These are phyloP conservation scores for Dryas drummondii DNA, from an alignment of 306 rosid genomes.

Conservation along the genomic window DNA sequence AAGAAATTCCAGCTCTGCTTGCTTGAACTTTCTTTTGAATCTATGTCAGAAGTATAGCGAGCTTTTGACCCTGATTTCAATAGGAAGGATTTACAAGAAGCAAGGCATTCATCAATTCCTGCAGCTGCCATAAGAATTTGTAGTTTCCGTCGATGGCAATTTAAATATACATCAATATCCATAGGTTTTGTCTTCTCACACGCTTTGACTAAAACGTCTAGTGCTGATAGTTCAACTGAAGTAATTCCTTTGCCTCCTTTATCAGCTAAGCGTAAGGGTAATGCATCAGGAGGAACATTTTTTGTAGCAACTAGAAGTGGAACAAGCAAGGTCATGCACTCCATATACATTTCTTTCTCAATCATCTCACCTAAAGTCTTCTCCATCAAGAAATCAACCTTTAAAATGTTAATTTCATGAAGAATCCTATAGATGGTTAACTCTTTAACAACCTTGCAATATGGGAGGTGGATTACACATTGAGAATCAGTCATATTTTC, in stretches of 20 bases:
- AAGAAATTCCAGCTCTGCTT: slow-evolving; percentile 59
- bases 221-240: slow-evolving; percentile 73
- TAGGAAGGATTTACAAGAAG: slow-evolving; percentile 51
- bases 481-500: slow-evolving; percentile 40
- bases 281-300: slow-evolving; percentile 64
- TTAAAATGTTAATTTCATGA: slow-evolving; percentile 74
- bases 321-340: slow-evolving; percentile 74
- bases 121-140: slow-evolving; percentile 78
- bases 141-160: slow-evolving; percentile 75
- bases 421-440: slow-evolving; percentile 69
- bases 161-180: slow-evolving; percentile 71
- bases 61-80: slow-evolving; percentile 41
- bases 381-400: slow-evolving; percentile 85
- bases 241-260: slow-evolving; percentile 58
- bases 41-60: slow-evolving; percentile 46
- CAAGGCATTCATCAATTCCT: slow-evolving; percentile 57
- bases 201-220: slow-evolving; percentile 76
- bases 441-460: slow-evolving; percentile 76
- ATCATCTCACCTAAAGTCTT: slow-evolving; percentile 66
- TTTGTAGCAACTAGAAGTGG: slow-evolving; percentile 74
- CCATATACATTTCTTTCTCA: slow-evolving; percentile 68
- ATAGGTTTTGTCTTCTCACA: slow-evolving; percentile 75
- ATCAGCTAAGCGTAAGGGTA: slow-evolving; percentile 47
- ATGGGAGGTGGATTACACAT: slow-evolving; percentile 49
- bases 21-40: slow-evolving; percentile 60